Conservation (phyloP, 2,329 filamentous ascomycete species). For the Sordariomycetes sp. region DNA sequence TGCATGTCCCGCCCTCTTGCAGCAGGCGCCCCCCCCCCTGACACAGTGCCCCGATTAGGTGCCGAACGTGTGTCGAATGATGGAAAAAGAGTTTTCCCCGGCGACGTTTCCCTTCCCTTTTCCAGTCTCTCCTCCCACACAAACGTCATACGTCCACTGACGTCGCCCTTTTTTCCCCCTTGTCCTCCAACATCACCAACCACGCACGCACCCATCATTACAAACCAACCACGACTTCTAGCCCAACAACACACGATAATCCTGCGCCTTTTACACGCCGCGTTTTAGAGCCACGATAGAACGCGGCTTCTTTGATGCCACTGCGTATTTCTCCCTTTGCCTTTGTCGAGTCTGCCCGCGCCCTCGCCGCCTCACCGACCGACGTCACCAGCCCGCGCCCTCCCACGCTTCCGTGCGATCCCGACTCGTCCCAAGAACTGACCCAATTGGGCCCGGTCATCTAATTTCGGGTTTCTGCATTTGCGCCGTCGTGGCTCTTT, state of each 20-base stretch:
- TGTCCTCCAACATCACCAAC: constrained; percentile 5
- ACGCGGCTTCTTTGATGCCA: background rate
- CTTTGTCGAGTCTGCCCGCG: background rate
- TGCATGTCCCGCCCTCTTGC: background rate
- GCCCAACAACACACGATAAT: background rate
- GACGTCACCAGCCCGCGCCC: background rate
- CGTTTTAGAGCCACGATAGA: background rate
- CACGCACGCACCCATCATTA: constrained; percentile 1
- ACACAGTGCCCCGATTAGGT: background rate
- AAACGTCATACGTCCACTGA: constrained; percentile 6
- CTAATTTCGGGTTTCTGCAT: background rate
- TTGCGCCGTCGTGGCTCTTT: background rate
- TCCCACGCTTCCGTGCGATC: background rate
- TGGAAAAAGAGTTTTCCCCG: constrained; percentile 1
- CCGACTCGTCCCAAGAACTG: background rate
- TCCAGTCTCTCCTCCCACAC: constrained; percentile 2
- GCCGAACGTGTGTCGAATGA: constrained; percentile 1
- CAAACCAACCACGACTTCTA: background rate
- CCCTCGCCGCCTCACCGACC: constrained; percentile 1
- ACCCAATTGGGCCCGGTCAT: background rate
- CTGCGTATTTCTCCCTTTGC: background rate
- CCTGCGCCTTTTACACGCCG: background rate
- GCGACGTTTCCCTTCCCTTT: constrained; percentile 3
- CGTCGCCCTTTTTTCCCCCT: constrained; percentile 5
- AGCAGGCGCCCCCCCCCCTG: background rate